Evolutionary conservation across 441 rosid genomes (phyloP), one percentile per base, ranked within the genome.

Genomic region (Biscutella laevigata): DNA sequence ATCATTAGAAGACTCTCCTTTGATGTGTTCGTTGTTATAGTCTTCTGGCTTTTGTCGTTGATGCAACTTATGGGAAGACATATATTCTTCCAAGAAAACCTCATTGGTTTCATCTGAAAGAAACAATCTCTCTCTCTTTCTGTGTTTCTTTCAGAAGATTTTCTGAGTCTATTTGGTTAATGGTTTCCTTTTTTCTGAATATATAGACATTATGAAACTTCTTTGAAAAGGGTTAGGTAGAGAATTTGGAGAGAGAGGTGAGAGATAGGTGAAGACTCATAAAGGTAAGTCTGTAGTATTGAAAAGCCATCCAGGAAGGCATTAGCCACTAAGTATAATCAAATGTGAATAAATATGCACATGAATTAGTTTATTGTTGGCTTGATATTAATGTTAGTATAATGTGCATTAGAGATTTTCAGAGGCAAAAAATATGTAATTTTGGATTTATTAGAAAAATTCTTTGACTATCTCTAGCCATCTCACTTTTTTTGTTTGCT

Each of bases 1-100:
- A 59, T 42, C 0, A 21, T 24, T 57, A 59, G 52, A 32, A 53
- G 57, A 38, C 21, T 66, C 32, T 66, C 66, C 46, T 59, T 59
- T 59, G 66, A 38, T 66, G 66, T 46, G 34, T 21, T 39, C 53
- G 14, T 45, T 38, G 20, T 15, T n/a, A n/a, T n/a, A 1, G 40
- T 27, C 53, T 49, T 57, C 40, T 64, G 47, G 47, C 57, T 57
- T 64, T 43, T 53, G 57, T 53, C 53, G 42, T 26, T 66, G 61
- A 66, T 66, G 40, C 71, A 66, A 16, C 66, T 59, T 66, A 66
- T 59, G 3, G 71, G 71, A 39, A 66, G 62, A 46, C 71, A 59
- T 45, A 59, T 27, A 16, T 65, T 39, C 34, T 66, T 66, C 71
- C 71, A 66, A 30, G 44, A 44, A 8, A 66, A 66, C 19, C 27